These are phyloP conservation scores for Aaosphaeria arxii DNA, from an alignment of 2,329 filamentous ascomycete genomes.

Conservation along the genomic window DNA sequence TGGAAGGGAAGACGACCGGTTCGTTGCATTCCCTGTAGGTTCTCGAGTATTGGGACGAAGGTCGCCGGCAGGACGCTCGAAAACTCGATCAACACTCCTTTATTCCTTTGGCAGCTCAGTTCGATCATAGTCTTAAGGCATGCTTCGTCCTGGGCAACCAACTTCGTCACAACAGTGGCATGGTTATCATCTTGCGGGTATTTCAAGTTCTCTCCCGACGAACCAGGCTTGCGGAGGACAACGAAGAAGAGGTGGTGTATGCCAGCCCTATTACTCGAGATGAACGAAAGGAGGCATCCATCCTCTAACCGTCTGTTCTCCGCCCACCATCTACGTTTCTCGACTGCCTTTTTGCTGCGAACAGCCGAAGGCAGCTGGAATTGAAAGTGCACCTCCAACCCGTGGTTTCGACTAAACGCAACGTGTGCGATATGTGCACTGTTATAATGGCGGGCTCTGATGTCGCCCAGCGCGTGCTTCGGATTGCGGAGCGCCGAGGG, in stretches of 20 bases:
- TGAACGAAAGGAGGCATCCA: slow-evolving; percentile 26
- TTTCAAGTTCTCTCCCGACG: slow-evolving; percentile 4
- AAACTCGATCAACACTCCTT: slow-evolving; percentile 17
- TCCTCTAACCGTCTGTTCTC: slow-evolving; percentile 20
- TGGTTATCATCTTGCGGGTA: slow-evolving; percentile 5
- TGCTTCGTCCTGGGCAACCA: slow-evolving; percentile 12
- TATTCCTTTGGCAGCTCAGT: slow-evolving; percentile 6
- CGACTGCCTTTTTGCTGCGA: slow-evolving; percentile 5
- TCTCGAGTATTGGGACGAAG: slow-evolving; percentile 13
- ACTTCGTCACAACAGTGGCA: slow-evolving; percentile 12
- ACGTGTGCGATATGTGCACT: slow-evolving; percentile 16
- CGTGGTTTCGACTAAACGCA: slow-evolving; percentile 10
- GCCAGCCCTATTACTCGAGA: slow-evolving; percentile 7
- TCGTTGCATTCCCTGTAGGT: slow-evolving; percentile 19
- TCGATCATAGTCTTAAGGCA: slow-evolving; percentile 11
- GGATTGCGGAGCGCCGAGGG: not conserved
- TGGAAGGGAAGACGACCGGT: slow-evolving; percentile 21
- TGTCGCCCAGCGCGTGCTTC: slow-evolving; percentile 13
- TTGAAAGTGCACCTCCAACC: slow-evolving; percentile 16
- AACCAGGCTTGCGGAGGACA: slow-evolving; percentile 11
- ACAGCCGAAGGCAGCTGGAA: slow-evolving; percentile 19
- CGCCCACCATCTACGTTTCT: slow-evolving; percentile 27
- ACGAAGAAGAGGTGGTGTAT: slow-evolving; percentile 26
- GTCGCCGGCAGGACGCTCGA: slow-evolving; percentile 11
- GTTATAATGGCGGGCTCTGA: slow-evolving; percentile 17